Conservation (phyloP, 2,329 filamentous ascomycete species). For the Aureobasidium sp. region DNA sequence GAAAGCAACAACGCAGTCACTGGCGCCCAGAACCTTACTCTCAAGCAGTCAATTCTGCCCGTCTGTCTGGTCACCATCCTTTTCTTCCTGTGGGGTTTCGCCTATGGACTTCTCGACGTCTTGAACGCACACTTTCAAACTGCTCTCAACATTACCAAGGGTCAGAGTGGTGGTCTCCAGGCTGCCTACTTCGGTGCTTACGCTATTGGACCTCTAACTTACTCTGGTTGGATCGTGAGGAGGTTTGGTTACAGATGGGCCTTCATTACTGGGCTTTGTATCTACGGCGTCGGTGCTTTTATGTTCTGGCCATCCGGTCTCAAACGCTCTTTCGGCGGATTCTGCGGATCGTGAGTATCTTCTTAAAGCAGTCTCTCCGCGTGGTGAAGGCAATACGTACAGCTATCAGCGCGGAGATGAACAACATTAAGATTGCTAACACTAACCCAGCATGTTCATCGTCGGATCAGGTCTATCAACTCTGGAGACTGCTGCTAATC, state of each 20-base stretch:
- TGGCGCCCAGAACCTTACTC: slow-evolving; percentile 36
- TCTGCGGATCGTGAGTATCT: slow-evolving; percentile 36
- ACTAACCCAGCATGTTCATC: slow-evolving; percentile 40
- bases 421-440: neutral
- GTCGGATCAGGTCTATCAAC: slow-evolving; percentile 45
- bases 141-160: slow-evolving; percentile 34
- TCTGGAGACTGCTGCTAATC: slow-evolving; percentile 53
- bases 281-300: slow-evolving; percentile 50
- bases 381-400: too few relatives aligned
- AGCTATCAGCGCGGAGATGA: too few relatives aligned
- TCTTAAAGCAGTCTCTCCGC: neutral
- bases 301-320: slow-evolving; percentile 52
- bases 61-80: slow-evolving; percentile 57
- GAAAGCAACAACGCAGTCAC: slow-evolving; percentile 8
- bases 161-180: slow-evolving; percentile 38
- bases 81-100: slow-evolving; percentile 57
- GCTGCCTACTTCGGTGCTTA: slow-evolving; percentile 44
- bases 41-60: slow-evolving; percentile 59
- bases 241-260: slow-evolving; percentile 40
- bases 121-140: slow-evolving; percentile 42
- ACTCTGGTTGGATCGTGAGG: slow-evolving; percentile 40
- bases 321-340: slow-evolving; percentile 49
- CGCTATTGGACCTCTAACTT: slow-evolving; percentile 40
- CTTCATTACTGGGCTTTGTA: slow-evolving; percentile 44
- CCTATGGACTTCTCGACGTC: slow-evolving; percentile 50